Percentiles rank a stretch among this genome's conserved stretches.
Evolutionary conservation across 2,329 filamentous ascomycete species (phyloP).

Genomic region (Cladosporium sphaerospermum): DNA sequence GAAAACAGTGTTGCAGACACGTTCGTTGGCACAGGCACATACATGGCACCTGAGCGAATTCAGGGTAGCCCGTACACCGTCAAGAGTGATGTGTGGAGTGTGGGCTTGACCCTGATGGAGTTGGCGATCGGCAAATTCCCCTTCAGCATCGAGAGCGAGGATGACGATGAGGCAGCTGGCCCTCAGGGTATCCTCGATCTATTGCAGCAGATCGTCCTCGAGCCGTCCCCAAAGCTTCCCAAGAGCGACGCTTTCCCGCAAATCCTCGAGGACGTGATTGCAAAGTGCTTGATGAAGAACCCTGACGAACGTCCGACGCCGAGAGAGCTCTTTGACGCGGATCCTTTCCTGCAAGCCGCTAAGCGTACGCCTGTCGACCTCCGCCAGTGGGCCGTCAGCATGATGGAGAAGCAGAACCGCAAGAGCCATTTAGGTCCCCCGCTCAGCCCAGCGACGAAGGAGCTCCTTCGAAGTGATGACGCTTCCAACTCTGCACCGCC

Average conservation of each 20-base stretch:
- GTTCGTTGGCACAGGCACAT: slow-evolving; percentile 96
- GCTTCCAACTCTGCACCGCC: slow-evolving; percentile 12
- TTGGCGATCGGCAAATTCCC: slow-evolving; percentile 96
- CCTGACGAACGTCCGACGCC: slow-evolving; percentile 86
- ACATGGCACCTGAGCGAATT: slow-evolving; percentile 98
- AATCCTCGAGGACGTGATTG: slow-evolving; percentile 94
- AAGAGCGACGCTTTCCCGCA: slow-evolving; percentile 96
- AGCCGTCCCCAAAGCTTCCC: slow-evolving; percentile 84
- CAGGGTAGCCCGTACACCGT: slow-evolving; percentile 96
- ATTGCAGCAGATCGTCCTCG: slow-evolving; percentile 93
- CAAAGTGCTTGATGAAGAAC: slow-evolving; percentile 87
- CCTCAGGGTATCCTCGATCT: slow-evolving; percentile 94
- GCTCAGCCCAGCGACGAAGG: slow-evolving; percentile 69
- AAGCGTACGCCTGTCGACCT: slow-evolving; percentile 95
- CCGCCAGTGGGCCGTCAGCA: slow-evolving; percentile 82
- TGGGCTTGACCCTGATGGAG: slow-evolving; percentile 92
- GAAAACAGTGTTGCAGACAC: slow-evolving; percentile 98
- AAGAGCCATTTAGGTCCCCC: slow-evolving; percentile 86
- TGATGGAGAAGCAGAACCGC: slow-evolving; percentile 93
- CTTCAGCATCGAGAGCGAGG: slow-evolving; percentile 77
- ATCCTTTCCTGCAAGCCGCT: slow-evolving; percentile 90
- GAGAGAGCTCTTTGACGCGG: slow-evolving; percentile 84
- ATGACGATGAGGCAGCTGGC: slow-evolving; percentile 57
- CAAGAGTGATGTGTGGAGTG: slow-evolving; percentile 98
- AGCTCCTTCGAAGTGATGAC: slow-evolving; percentile 55